Base-by-base conservation (phyloP, 2,329 filamentous ascomycete species). In the Chaetomiaceae sp. region DNA sequence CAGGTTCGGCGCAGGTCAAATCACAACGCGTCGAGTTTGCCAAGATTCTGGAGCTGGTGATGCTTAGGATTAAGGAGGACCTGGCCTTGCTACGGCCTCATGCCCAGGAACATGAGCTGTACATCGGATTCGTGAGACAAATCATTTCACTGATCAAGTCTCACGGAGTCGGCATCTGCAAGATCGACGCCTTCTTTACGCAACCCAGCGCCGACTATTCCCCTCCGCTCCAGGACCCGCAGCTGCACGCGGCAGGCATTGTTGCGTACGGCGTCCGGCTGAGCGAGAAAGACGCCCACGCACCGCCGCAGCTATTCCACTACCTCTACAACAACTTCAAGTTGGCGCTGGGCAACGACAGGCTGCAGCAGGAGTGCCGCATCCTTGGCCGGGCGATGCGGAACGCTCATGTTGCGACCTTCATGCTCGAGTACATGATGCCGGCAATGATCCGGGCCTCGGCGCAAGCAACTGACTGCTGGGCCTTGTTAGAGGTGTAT, bases 291-390 rank as follows among this genome's bases (percentile, higher is more conserved):
- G 76, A 79, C 44, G 55, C 60, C 2, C 68, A 66, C 24, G 72
- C 71, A 4, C 61, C 62, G 6, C 67, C 72, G 15, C 70, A 72
- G 43, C 66, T 81, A 3, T 81, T 81, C 56, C 74, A 74, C 58
- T 76, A 78, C 47, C 65, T 81, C 2, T 74, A 72, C 56, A 75
- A 75, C 53, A 78, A 74, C 59, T 78, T 78, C 58, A 79, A 78
- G 56, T 63, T 73, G 42, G 73, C 75, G 0, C 58, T 81, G 3
- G 68, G 69, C 35, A 73, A 73, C 47, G 65, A 71, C 46, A 69
- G 66, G 41, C 64, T 79, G n/a, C 57, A 57, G 6, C 67, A 72
- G 6, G 73, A 79, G 55, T 60, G 66, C 22, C 54, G 47, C 5
- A 70, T 79, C 41, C 55, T 81, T 17, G 61, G 61, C 29, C 65